Conservation (phyloP, 1,284 basidiomycete genomes). For the Trametes sp. region DNA sequence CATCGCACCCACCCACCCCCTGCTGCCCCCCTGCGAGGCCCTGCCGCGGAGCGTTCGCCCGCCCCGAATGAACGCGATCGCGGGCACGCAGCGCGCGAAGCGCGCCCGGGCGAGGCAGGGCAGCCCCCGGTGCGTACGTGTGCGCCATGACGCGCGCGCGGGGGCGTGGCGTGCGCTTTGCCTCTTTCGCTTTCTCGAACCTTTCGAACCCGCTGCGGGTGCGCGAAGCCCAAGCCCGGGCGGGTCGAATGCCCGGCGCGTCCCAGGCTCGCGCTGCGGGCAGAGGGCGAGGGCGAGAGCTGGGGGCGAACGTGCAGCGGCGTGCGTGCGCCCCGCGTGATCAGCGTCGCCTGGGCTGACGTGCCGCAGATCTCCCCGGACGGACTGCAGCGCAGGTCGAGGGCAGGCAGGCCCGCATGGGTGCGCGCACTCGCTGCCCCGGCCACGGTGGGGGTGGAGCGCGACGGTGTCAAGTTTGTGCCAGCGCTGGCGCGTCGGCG, state of each 20-base stretch:
- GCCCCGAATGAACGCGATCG: constrained; percentile 9
- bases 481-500: constrained; percentile 2
- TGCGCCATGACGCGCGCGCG: constrained; percentile 10
- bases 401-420: constrained; percentile 19
- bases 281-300: not conserved
- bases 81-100: not conserved
- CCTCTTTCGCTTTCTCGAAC: constrained; percentile 8
- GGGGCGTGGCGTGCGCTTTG: constrained; percentile 2
- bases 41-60: constrained; percentile 18
- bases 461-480: constrained; percentile 2
- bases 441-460: not conserved
- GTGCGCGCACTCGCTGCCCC: not conserved
- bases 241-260: too few species aligned
- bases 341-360: constrained; percentile 26
- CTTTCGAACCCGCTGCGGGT: not conserved
- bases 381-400: constrained; percentile 18
- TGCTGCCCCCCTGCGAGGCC: constrained; percentile 9
- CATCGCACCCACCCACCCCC: constrained; percentile 17
- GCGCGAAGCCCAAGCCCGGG: not conserved
- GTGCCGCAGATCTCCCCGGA: constrained; percentile 25
- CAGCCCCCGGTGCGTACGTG: constrained; percentile 1
- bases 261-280: not conserved
- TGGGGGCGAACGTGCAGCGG: constrained; percentile 18
- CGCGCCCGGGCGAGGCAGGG: not conserved
- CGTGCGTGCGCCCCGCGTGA: constrained; percentile 7